These are phyloP conservation scores for Canariomyces notabilis DNA, from an alignment of 2,329 filamentous ascomycete genomes.

Conservation along the genomic window DNA sequence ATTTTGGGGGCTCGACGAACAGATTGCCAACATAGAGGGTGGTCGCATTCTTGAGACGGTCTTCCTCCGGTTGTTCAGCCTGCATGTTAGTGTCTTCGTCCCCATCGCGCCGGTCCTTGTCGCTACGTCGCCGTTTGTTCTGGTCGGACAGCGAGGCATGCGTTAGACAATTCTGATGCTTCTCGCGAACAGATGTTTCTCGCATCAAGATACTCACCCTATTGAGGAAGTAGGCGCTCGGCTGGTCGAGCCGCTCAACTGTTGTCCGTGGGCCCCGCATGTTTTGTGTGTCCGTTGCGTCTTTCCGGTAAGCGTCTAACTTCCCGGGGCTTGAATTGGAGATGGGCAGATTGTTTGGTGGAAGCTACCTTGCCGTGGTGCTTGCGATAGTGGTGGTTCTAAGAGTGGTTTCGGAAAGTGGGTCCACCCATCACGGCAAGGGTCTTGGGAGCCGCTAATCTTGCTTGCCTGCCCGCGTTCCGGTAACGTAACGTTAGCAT, in stretches of 20 bases:
- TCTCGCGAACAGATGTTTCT: background rate
- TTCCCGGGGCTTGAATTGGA: conserved; percentile 5
- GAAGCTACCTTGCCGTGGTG: conserved; percentile 3
- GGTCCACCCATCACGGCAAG: background rate
- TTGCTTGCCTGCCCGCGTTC: too few species aligned
- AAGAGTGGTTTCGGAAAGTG: conserved; percentile 1
- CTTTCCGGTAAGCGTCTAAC: background rate
- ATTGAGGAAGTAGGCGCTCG: conserved; percentile 86
- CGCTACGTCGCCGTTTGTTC: conserved; percentile 67
- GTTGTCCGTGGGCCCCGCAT: conserved; percentile 55
- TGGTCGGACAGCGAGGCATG: conserved; percentile 30
- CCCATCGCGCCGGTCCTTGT: conserved; percentile 52
- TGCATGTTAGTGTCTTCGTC: conserved; percentile 47
- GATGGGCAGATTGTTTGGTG: too few species aligned
- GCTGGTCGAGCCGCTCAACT: conserved; percentile 86
- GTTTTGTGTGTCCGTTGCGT: conserved; percentile 1
- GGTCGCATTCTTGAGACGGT: conserved; percentile 79
- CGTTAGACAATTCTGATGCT: conserved; percentile 13
- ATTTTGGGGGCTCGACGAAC: conserved; percentile 50
- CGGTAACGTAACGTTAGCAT: too few species aligned
- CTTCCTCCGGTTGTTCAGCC: conserved; percentile 57
- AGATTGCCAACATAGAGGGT: conserved; percentile 98
- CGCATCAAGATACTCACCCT: conserved; percentile 54
- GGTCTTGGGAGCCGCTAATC: background rate
- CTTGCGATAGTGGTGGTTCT: background rate